Percentiles rank a stretch among this genome's conserved stretches.
phyloP scores from a whole-genome alignment of 768 basidiomycete species.

The Cystobasidium ongulense region DNA sequence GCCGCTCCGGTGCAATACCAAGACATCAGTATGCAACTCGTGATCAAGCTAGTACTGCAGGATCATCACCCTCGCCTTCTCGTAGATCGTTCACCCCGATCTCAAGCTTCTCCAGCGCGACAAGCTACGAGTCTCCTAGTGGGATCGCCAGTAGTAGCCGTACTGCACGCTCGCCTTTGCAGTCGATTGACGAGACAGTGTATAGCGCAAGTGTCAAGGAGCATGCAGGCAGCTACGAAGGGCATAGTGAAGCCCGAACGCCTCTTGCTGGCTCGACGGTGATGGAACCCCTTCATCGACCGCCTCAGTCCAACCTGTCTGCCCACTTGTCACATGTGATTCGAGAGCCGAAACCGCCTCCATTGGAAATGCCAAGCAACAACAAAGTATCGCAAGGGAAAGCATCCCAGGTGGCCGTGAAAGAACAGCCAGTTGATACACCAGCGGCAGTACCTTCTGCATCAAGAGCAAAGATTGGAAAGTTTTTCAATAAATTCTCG shows the following conservation, averaged over 20 bases:
- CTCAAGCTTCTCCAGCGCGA: constrained; percentile 20
- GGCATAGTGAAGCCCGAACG: not conserved
- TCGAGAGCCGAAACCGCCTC: constrained; percentile 3
- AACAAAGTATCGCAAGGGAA: not conserved
- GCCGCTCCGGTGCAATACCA: not conserved
- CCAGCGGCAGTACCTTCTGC: not conserved
- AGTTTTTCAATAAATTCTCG: constrained; percentile 19
- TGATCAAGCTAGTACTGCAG: not conserved
- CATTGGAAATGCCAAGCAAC: not conserved
- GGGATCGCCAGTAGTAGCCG: not conserved
- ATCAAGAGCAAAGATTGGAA: constrained; percentile 11
- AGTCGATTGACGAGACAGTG: not conserved
- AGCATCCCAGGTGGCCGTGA: not conserved
- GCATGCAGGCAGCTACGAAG: not conserved
- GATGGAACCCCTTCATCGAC: not conserved
- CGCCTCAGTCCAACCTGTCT: not conserved
- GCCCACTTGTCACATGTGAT: not conserved
- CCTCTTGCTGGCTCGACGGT: not conserved
- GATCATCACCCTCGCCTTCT: constrained; percentile 6
- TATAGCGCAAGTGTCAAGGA: not conserved
- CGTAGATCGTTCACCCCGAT: constrained; percentile 4
- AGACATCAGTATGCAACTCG: not conserved
- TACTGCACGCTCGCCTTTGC: not conserved
- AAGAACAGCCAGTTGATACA: not conserved
- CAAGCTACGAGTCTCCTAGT: constrained; percentile 9